Percentiles rank a stretch among this genome's conserved stretches.
Conservation (phyloP, 176 grass and related monocot species). For the Bolboschoenus planiculmis region DNA sequence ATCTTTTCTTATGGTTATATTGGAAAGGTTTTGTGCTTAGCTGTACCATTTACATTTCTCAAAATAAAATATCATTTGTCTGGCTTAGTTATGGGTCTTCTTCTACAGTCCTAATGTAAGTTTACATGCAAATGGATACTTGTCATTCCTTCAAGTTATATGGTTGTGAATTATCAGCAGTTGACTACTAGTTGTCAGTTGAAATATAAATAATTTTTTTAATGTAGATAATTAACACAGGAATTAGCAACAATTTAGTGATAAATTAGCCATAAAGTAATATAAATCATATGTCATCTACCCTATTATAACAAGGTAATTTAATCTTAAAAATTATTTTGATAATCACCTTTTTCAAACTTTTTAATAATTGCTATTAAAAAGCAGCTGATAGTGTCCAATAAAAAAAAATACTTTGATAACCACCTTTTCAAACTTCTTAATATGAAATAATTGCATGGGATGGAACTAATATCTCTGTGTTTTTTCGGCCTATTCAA, state of each 20-base stretch:
- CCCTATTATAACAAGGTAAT: no score
- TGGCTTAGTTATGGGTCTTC: not conserved
- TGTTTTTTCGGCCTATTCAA: no score
- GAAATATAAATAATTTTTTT: not conserved
- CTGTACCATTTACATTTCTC: not conserved
- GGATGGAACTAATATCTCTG: no score
- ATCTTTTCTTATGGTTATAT: not conserved
- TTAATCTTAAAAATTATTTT: no score
- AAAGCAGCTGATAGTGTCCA: not conserved
- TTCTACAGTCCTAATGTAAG: not conserved
- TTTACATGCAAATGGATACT: not conserved
- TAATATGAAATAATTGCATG: not conserved
- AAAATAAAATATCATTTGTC: not conserved
- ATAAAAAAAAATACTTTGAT: not conserved
- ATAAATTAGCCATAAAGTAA: no score
- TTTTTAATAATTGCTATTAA: not conserved
- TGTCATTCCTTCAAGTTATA: not conserved
- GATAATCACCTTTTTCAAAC: no score
- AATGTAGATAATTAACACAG: not conserved
- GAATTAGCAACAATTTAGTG: no score
- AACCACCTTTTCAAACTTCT: not conserved
- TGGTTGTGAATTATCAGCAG: not conserved
- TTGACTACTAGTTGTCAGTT: not conserved
- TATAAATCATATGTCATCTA: no score
- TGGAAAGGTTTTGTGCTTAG: slow-evolving; percentile 2